Percentiles rank a stretch among this genome's conserved stretches.
Evolutionary conservation across 768 basidiomycete species (phyloP).

Genomic region (Suillus alpinus): DNA sequence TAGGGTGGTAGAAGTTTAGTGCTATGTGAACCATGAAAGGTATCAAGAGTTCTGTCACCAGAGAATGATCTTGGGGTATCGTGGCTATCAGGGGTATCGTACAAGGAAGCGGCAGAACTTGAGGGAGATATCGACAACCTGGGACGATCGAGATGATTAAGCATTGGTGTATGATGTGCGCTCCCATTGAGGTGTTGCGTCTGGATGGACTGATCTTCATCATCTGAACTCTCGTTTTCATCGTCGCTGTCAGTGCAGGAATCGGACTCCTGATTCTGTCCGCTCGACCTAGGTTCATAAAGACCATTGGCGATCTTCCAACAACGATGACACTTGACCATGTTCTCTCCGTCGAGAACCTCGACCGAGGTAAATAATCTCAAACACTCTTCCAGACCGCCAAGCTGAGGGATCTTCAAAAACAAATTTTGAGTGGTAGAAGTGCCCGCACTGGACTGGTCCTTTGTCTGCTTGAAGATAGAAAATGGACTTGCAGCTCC

Average conservation of each 20-base stretch:
- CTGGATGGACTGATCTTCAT: background rate
- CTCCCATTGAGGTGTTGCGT: background rate
- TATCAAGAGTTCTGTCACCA: constrained; percentile 16
- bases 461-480: constrained; percentile 43
- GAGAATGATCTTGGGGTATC: constrained; percentile 23
- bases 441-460: constrained; percentile 14
- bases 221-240: constrained; percentile 19
- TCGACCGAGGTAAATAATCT: constrained; percentile 92
- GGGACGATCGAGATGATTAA: background rate
- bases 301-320: constrained; percentile 87
- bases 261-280: constrained; percentile 21
- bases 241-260: constrained; percentile 33
- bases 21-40: constrained; percentile 18
- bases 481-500: constrained; percentile 45
- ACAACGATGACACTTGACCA: constrained; percentile 89
- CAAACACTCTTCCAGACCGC: constrained; percentile 75
- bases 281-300: constrained; percentile 34
- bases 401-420: constrained; percentile 34
- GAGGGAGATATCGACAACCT: constrained; percentile 15
- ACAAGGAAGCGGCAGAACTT: constrained; percentile 39
- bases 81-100: constrained; percentile 23
- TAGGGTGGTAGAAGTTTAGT: constrained; percentile 25
- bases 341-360: constrained; percentile 89
- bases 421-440: constrained; percentile 24
- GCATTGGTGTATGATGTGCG: background rate